A percentile compares a stretch with the other conserved stretches of the same genome.
Conservation (phyloP, 352 stramenopile species). For the Phytophthora pseudosyringae region DNA sequence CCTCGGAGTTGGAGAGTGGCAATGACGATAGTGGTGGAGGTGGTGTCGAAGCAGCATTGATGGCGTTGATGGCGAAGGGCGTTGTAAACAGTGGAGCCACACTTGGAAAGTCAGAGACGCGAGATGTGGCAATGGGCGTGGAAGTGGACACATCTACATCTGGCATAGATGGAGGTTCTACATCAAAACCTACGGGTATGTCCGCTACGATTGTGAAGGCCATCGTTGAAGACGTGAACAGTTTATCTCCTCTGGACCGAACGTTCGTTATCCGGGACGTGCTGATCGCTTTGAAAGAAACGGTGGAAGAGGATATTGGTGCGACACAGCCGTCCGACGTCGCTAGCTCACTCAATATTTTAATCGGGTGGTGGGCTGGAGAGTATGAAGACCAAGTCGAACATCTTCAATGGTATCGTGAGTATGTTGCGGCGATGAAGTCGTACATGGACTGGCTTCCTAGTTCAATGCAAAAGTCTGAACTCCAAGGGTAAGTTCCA, state of each 20-base stretch:
- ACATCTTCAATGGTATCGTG: slow-evolving; percentile 10
- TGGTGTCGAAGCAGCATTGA: neutral
- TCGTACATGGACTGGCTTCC: slow-evolving; percentile 7
- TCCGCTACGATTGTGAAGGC: neutral
- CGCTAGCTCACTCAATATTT: slow-evolving; percentile 2
- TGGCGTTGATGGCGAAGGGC: neutral
- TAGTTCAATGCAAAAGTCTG: neutral
- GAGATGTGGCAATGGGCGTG: too few species aligned
- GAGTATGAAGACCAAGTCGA: slow-evolving; percentile 2
- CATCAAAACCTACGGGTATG: too few species aligned
- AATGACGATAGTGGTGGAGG: neutral
- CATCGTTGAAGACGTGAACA: slow-evolving; percentile 16
- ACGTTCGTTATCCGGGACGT: slow-evolving; percentile 18
- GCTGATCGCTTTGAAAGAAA: slow-evolving; percentile 10
- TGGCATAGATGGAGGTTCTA: too few species aligned
- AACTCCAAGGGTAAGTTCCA: slow-evolving; percentile 8
- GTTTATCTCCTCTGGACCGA: neutral
- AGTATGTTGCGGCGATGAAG: slow-evolving; percentile 8
- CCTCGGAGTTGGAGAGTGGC: neutral
- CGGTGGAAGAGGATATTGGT: slow-evolving; percentile 13
- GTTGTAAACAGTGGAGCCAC: neutral
- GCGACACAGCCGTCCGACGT: neutral
- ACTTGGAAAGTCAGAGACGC: too few species aligned
- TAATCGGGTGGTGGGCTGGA: slow-evolving; percentile 7
- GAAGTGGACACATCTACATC: too few species aligned